phyloP scores from a whole-genome alignment of 306 rosid species.

The Cajanus cajan region DNA sequence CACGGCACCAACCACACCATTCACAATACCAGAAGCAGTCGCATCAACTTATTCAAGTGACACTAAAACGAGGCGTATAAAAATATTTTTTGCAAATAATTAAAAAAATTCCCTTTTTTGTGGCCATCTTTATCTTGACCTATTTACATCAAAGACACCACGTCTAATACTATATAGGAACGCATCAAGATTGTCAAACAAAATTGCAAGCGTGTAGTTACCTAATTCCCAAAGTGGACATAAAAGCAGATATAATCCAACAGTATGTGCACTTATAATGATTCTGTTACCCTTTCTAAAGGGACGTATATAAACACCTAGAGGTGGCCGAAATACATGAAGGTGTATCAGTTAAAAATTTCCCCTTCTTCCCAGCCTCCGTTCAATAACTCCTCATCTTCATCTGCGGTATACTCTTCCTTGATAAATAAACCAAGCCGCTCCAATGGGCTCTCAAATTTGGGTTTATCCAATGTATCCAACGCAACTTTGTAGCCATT shows the following conservation, averaged over 20 bases:
- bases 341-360: constrained; percentile 35
- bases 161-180: not conserved
- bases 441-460: constrained; percentile 57
- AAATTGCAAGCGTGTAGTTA: not conserved
- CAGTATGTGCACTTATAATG: constrained; percentile 41
- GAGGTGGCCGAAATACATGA: constrained; percentile 25
- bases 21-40: not conserved
- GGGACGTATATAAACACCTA: constrained; percentile 32
- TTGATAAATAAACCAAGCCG: constrained; percentile 76
- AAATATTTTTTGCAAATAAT: not conserved
- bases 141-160: not conserved
- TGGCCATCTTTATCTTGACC: not conserved
- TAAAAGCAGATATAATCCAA: not conserved
- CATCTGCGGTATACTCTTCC: constrained; percentile 53
- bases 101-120: not conserved
- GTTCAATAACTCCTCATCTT: constrained; percentile 52
- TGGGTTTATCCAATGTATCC: constrained; percentile 35
- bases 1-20: not conserved
- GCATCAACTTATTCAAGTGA: not conserved
- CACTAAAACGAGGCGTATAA: not conserved
- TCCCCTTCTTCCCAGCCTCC: constrained; percentile 67
- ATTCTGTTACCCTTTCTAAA: constrained; percentile 24
- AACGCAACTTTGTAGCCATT: constrained; percentile 26
- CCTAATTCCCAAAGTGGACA: not conserved
- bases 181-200: not conserved